Base-by-base conservation (phyloP, 805 yeast genomes). In the Saturnispora sanitii region DNA sequence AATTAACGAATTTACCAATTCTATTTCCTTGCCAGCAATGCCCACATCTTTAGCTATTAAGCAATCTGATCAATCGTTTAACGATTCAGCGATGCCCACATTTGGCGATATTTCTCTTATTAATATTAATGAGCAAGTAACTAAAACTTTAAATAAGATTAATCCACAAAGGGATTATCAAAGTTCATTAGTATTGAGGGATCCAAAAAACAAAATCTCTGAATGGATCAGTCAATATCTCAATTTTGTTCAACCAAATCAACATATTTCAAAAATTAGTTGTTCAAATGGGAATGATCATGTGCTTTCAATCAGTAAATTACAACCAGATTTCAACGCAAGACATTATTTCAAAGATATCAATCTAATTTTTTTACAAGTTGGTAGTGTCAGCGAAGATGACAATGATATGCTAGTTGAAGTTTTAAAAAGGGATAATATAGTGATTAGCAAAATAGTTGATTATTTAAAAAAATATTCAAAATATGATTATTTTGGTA, bases 321-420 rank as follows among this genome's bases (percentile, higher is more conserved):
- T 75, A 31, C 74, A 77, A 1, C 62, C 58, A 13, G 54, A 62
- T 19, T 56, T 61, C 39, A 46, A 63, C 20, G 61, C 63, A 20
- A 60, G 60, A 23, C 56, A 55, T 7, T 62, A 62, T 37, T 71
- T 72, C 48, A 51, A 58, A 21, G 55, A 58, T 18, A 54, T 70
- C 4, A 62, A 69, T 1, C 65, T 72, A 39, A 40, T 78, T 4
- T 46, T 78, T 3, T 63, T 76, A 49, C 78, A 75, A 47, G 65
- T 77, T 46, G 82, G 82, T 3, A 49, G 68, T 2, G 50, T 55
- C 9, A 35, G 38, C 31, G 35, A 21, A 9, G 23, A 41, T 21
- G 30, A 28, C 11, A 38, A 26, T 3, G 16, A 12, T 6, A 7
- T 44, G 3, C 17, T 45, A 8, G 4, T 35, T 2, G 29, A 38